Percentiles rank a stretch among this genome's conserved stretches.
Conservation (phyloP, 345 rosid species). For the Pistacia vera region DNA sequence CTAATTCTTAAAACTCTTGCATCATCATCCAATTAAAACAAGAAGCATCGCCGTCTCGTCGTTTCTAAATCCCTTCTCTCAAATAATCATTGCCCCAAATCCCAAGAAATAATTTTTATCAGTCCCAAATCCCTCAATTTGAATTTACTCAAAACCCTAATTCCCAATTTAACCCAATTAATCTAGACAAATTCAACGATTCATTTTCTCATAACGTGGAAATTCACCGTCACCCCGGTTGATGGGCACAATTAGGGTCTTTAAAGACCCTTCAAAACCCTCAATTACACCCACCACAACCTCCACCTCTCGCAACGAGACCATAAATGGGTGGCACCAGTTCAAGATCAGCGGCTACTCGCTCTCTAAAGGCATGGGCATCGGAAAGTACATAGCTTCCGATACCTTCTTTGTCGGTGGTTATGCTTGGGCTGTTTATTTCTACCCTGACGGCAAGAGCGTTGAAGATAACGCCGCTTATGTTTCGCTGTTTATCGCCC, state of each 20-base stretch:
- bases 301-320: conserved; percentile 63
- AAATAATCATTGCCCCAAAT: neutral
- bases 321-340: conserved; percentile 69
- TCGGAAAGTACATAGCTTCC: conserved; percentile 71
- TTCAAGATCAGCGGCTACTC: conserved; percentile 72
- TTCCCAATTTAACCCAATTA: neutral
- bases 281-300: conserved; percentile 32
- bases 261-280: conserved; percentile 44
- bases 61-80: neutral
- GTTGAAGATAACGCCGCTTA: conserved; percentile 58
- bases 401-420: conserved; percentile 71
- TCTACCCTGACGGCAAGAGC: conserved; percentile 84
- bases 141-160: conserved; percentile 18
- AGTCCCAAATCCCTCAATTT: neutral
- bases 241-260: conserved; percentile 65
- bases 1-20: too few relatives aligned
- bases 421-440: conserved; percentile 73
- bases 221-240: conserved; percentile 19
- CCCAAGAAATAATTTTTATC: neutral
- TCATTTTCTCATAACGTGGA: conserved; percentile 16
- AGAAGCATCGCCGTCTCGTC: neutral
- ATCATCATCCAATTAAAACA: neutral
- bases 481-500: conserved; percentile 69
- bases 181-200: neutral
- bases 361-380: conserved; percentile 67